phyloP scores from a whole-genome alignment of 208 protist species.

The Pavlovales sp. region DNA sequence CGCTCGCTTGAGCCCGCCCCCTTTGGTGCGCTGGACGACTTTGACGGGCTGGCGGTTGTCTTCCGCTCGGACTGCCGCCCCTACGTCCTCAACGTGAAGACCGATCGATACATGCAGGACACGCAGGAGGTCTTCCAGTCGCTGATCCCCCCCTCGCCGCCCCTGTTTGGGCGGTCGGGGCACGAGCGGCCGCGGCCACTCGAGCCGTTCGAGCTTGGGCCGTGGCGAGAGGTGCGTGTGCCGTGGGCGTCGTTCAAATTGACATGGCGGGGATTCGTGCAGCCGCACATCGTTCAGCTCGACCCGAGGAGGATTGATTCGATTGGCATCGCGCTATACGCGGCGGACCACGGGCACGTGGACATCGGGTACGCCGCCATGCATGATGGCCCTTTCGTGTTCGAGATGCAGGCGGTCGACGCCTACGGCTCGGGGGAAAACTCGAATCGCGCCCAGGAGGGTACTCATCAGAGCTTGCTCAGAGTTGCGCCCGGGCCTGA shows the following conservation, averaged over 20 bases:
- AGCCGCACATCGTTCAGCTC: neutral
- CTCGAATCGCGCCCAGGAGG: too few relatives aligned
- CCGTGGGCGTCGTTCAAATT: neutral
- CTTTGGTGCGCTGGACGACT: neutral
- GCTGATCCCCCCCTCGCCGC: neutral
- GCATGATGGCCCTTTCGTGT: neutral
- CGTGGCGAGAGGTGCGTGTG: neutral
- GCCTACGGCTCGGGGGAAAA: too few relatives aligned
- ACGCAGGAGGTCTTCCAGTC: neutral
- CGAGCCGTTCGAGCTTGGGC: neutral
- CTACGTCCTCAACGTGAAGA: neutral
- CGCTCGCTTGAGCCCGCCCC: neutral
- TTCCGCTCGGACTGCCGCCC: neutral
- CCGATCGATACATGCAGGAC: neutral
- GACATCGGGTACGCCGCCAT: neutral
- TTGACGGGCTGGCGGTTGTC: neutral
- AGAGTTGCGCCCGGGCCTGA: too few relatives aligned
- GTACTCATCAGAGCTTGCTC: too few relatives aligned
- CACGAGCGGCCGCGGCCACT: too few relatives aligned
- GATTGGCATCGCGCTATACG: neutral
- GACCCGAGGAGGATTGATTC: neutral
- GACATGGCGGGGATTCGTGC: neutral
- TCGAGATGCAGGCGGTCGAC: neutral
- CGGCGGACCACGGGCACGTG: neutral
- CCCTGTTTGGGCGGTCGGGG: too few relatives aligned